These are phyloP conservation scores for Mangifera indica DNA, from an alignment of 345 rosid genomes.

Conservation along the genomic window DNA sequence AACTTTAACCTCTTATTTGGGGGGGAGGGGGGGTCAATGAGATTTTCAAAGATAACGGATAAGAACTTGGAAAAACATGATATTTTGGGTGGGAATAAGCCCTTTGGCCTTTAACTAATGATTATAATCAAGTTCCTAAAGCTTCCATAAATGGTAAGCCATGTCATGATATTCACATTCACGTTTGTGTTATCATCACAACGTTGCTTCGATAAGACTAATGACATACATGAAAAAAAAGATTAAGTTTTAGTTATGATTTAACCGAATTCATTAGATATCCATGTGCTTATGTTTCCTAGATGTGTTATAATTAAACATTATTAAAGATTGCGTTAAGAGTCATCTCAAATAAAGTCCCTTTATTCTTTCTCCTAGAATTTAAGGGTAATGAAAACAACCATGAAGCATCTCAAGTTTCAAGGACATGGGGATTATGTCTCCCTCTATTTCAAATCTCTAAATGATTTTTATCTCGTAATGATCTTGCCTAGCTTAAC, in stretches of 20 bases:
- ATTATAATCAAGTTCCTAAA: slow-evolving; percentile 34
- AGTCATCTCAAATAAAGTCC: slow-evolving; percentile 20
- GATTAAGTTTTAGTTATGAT: slow-evolving; percentile 25
- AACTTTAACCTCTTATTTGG: too few species aligned
- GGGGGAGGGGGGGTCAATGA: too few species aligned
- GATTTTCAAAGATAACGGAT: too few species aligned
- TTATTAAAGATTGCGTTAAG: slow-evolving; percentile 20
- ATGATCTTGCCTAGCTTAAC: slow-evolving; percentile 20
- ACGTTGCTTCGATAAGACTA: slow-evolving; percentile 34
- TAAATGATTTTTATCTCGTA: slow-evolving; percentile 23
- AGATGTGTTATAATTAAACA: slow-evolving; percentile 29
- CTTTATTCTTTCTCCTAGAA: neutral
- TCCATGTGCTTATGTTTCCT: slow-evolving; percentile 50
- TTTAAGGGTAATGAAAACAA: slow-evolving; percentile 6
- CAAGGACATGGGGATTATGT: slow-evolving; percentile 33
- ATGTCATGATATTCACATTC: slow-evolving; percentile 21
- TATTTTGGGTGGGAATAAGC: too few species aligned
- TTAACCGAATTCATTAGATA: slow-evolving; percentile 30
- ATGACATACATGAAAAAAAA: neutral
- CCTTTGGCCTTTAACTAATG: slow-evolving; percentile 23
- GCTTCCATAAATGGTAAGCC: slow-evolving; percentile 36
- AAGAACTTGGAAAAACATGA: too few species aligned
- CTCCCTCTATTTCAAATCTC: slow-evolving; percentile 33
- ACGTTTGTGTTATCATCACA: slow-evolving; percentile 25
- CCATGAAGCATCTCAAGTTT: slow-evolving; percentile 15